Conservation (phyloP, 1,139 yeast species). For the Maudiozyma humilis region DNA sequence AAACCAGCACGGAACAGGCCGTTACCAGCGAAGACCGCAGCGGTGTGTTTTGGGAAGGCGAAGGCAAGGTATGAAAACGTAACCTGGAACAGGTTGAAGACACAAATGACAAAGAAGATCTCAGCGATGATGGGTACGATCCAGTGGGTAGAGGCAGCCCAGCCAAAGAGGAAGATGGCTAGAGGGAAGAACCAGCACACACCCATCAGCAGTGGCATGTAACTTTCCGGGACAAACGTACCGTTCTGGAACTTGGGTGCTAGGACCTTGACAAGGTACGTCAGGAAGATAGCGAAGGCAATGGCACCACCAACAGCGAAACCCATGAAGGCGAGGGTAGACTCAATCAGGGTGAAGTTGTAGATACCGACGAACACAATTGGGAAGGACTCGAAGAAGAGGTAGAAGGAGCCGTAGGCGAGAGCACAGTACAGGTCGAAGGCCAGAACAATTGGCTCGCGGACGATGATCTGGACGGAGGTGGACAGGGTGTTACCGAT, state of each 20-base stretch:
- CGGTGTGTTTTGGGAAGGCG: conserved; percentile 38
- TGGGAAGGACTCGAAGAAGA: too few species aligned
- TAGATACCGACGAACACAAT: too few species aligned
- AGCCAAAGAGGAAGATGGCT: conserved; percentile 27
- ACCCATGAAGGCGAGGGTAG: too few species aligned
- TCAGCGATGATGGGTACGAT: conserved; percentile 37
- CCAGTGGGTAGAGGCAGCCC: conserved; percentile 44
- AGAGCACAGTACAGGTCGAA: conserved; percentile 39
- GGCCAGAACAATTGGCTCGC: conserved; percentile 17
- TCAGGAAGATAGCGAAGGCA: conserved; percentile 10
- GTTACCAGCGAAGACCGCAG: conserved; percentile 54
- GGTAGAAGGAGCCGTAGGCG: conserved; percentile 45
- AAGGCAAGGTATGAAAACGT: conserved; percentile 28
- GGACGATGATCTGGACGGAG: conserved; percentile 37
- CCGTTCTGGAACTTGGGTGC: conserved; percentile 9
- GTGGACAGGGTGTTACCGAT: too few species aligned
- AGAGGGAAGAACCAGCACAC: conserved; percentile 14
- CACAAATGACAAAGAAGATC: conserved; percentile 35
- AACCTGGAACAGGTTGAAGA: conserved; percentile 38
- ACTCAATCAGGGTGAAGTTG: too few species aligned
- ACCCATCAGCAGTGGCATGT: conserved; percentile 12
- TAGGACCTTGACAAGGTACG: conserved; percentile 10
- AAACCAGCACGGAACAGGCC: conserved; percentile 43
- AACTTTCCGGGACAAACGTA: conserved; percentile 16
- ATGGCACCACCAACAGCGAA: too few species aligned